These are phyloP conservation scores for Sarcodon sp. DNA, from an alignment of 768 basidiomycete genomes.

Conservation along the genomic window DNA sequence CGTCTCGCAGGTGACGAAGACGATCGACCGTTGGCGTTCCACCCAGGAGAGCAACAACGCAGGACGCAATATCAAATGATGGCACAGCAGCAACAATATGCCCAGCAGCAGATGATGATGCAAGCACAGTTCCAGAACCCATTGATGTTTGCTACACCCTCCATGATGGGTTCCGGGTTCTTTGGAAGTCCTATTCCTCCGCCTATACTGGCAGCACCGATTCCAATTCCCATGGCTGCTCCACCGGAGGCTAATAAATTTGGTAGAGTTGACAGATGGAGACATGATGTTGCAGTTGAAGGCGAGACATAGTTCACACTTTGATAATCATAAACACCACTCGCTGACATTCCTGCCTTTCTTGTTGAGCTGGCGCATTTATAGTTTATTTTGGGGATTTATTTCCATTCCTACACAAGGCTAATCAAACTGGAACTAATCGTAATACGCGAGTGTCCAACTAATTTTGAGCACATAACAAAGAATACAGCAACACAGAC, in stretches of 20 bases:
- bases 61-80: conserved; percentile 40
- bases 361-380: conserved; percentile 5
- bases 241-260: conserved; percentile 63
- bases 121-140: conserved; percentile 65
- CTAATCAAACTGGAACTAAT: too few relatives aligned
- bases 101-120: conserved; percentile 55
- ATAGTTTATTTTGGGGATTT: conserved; percentile 6
- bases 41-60: conserved; percentile 64
- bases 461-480: too few relatives aligned
- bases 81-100: conserved; percentile 32
- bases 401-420: too few relatives aligned
- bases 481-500: too few relatives aligned
- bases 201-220: neutral
- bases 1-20: conserved; percentile 33
- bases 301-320: conserved; percentile 22
- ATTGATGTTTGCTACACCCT: conserved; percentile 57
- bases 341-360: conserved; percentile 1
- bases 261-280: conserved; percentile 69
- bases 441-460: too few relatives aligned
- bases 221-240: conserved; percentile 19
- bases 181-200: conserved; percentile 38
- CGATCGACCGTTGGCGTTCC: conserved; percentile 56
- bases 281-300: conserved; percentile 64
- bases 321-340: neutral
- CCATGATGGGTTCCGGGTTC: conserved; percentile 61